A percentile compares a stretch with the other conserved stretches of the same genome.
These are phyloP conservation scores for Coemansia sp. DNA, from an alignment of 192 early-diverging fungal genomes.

Conservation along the genomic window DNA sequence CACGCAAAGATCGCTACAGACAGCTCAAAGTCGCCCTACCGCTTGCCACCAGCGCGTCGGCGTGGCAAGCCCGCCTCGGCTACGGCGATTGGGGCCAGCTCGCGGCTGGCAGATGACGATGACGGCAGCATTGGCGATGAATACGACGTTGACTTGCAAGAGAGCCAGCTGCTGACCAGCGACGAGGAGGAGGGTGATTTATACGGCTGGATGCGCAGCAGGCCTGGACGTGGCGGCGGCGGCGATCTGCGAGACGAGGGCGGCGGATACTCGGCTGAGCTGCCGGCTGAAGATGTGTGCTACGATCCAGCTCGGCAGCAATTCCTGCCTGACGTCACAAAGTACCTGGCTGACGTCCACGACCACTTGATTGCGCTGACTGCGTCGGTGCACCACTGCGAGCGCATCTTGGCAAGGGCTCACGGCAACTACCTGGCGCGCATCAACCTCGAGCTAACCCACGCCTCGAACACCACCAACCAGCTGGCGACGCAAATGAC, in stretches of 20 bases:
- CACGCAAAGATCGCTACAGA: conserved; percentile 31
- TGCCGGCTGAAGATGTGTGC: background rate
- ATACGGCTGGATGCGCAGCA: conserved; percentile 30
- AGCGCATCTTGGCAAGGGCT: conserved; percentile 67
- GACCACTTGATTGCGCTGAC: conserved; percentile 75
- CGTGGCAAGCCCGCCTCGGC: background rate
- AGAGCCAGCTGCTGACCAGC: conserved; percentile 54
- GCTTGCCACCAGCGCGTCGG: conserved; percentile 8
- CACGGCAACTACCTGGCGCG: conserved; percentile 76
- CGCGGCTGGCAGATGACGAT: background rate
- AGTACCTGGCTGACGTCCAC: conserved; percentile 80
- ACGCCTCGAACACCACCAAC: conserved; percentile 76
- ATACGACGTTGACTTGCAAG: conserved; percentile 11
- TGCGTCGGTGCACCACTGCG: conserved; percentile 69
- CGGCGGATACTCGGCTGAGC: conserved; percentile 7
- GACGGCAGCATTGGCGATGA: background rate
- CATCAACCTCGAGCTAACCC: conserved; percentile 67
- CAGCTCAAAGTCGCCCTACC: conserved; percentile 9
- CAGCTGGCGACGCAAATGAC: conserved; percentile 84
- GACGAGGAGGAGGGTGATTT: conserved; percentile 55
- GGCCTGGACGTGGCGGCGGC: conserved; percentile 30
- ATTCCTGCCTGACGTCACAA: conserved; percentile 58
- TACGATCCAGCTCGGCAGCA: background rate
- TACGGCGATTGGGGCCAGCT: background rate
- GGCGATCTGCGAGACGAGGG: conserved; percentile 48